Conservation (phyloP, 495 filamentous ascomycete genomes). For the Hypoxylon subgilvum region DNA sequence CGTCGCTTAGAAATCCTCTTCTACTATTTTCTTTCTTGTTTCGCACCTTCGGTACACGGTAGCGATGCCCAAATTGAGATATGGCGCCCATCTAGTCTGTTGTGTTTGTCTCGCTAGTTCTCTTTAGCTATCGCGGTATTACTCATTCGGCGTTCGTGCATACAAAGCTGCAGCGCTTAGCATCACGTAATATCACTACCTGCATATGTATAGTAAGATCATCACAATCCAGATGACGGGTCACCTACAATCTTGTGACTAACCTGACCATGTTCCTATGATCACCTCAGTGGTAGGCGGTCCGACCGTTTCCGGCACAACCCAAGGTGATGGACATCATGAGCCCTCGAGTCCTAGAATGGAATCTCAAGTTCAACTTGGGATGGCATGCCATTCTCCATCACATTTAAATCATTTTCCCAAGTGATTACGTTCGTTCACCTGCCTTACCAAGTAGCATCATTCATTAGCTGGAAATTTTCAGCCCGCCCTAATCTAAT, state of each 20-base stretch:
- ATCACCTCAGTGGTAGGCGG: slow-evolving; percentile 2
- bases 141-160: slow-evolving; percentile 24
- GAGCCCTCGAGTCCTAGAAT: background rate
- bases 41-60: slow-evolving; percentile 16
- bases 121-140: slow-evolving; percentile 4
- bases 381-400: background rate
- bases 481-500: background rate
- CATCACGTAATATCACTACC: no score
- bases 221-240: slow-evolving; percentile 20
- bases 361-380: background rate
- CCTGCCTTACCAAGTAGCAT: background rate
- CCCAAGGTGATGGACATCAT: slow-evolving; percentile 6
- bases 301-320: slow-evolving; percentile 12
- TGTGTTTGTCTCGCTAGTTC: slow-evolving; percentile 13
- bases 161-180: slow-evolving; percentile 10
- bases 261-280: slow-evolving; percentile 5
- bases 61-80: slow-evolving; percentile 1
- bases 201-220: slow-evolving; percentile 8
- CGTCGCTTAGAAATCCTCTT: slow-evolving; percentile 33
- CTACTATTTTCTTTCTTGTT: slow-evolving; percentile 11
- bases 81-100: slow-evolving; percentile 16
- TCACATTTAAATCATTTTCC: slow-evolving; percentile 1
- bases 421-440: background rate
- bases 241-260: slow-evolving; percentile 22
- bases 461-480: no score